These are phyloP conservation scores for Parathielavia hyrcaniae DNA, from an alignment of 495 filamentous ascomycete species.

Conservation along the genomic window DNA sequence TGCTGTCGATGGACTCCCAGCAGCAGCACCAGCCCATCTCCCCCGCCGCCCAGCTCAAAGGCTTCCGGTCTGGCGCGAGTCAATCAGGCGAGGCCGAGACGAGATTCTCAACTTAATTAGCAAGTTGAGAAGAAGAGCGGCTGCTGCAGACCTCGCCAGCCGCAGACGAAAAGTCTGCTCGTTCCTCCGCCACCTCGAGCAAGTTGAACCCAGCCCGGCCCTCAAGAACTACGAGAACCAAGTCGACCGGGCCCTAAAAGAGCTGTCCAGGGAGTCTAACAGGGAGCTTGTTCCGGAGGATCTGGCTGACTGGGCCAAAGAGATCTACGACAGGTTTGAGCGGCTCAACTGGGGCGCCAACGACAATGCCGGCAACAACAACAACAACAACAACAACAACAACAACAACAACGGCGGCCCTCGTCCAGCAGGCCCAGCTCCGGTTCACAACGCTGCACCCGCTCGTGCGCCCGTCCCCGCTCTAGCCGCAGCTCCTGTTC, in stretches of 20 bases:
- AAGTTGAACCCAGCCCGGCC: no score
- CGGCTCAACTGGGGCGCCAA: neutral
- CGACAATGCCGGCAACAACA: neutral
- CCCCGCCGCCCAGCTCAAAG: neutral
- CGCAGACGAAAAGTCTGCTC: neutral
- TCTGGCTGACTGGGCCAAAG: no score
- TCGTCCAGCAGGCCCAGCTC: neutral
- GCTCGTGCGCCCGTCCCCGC: neutral
- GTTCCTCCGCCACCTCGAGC: neutral
- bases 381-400: neutral
- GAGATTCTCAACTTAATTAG: neutral
- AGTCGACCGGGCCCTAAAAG: no score
- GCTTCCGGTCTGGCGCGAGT: neutral
- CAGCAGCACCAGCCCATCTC: no score
- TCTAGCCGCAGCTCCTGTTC: no score
- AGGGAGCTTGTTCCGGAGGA: no score
- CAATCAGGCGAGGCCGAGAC: neutral
- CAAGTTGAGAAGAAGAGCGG: neutral
- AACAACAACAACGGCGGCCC: neutral
- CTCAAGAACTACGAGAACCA: no score
- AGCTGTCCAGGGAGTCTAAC: no score
- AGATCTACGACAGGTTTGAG: neutral
- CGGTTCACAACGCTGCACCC: neutral
- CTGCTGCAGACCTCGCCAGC: neutral
- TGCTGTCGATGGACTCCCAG: no score